Conservation (phyloP, 148 eudicot genomes). For the Vaccinium myrtillus region DNA sequence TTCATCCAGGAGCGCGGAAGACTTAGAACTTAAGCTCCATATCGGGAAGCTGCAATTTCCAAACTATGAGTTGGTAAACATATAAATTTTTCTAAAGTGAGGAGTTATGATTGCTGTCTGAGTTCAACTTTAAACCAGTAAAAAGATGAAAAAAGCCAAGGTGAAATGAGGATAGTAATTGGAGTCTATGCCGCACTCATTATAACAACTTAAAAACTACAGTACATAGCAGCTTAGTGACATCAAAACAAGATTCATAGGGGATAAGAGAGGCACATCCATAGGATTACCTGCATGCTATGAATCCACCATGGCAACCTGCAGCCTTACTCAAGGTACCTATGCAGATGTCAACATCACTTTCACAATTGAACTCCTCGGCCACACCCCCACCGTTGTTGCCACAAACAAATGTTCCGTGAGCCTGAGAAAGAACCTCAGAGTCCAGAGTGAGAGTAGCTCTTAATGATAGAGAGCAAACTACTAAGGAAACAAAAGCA, state of each 20-base stretch:
- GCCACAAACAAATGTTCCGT: constrained; percentile 94
- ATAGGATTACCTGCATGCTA: constrained; percentile 73
- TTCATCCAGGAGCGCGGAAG: background rate
- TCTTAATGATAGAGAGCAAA: background rate
- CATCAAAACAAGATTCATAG: too few species aligned
- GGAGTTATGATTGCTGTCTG: background rate
- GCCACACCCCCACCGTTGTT: constrained; percentile 92
- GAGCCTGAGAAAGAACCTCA: constrained; percentile 57
- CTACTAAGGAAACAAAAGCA: background rate
- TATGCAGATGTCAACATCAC: constrained; percentile 79
- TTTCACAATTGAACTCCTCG: constrained; percentile 74
- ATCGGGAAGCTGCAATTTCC: background rate
- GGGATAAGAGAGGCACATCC: too few species aligned
- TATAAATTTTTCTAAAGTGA: background rate
- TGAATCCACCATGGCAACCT: constrained; percentile 95
- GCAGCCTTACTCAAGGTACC: constrained; percentile 98
- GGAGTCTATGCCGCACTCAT: background rate
- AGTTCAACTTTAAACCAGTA: background rate
- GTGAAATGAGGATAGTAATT: background rate
- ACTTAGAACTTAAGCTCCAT: background rate
- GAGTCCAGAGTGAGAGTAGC: background rate
- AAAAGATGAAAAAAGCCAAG: background rate
- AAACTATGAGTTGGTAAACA: background rate
- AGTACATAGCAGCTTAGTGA: background rate
- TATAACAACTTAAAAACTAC: background rate